phyloP scores from a whole-genome alignment of 1,284 basidiomycete species.

The Rugosomyces carneus region DNA sequence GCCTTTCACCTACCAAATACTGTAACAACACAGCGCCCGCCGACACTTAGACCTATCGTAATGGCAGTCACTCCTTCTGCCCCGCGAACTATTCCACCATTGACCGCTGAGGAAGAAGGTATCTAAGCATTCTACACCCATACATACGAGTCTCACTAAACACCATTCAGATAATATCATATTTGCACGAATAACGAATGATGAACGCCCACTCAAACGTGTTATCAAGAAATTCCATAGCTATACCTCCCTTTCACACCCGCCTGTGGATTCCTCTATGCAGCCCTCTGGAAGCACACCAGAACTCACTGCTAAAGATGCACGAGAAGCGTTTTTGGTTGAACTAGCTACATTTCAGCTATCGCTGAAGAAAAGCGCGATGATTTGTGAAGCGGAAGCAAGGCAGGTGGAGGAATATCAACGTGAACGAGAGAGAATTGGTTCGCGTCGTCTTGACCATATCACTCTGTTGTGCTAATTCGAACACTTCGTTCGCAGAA shows the following conservation, averaged over 20 bases:
- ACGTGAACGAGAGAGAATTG: conserved; percentile 60
- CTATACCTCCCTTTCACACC: conserved; percentile 54
- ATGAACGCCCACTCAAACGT: conserved; percentile 64
- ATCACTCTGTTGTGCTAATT: conserved; percentile 1
- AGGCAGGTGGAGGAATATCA: conserved; percentile 78
- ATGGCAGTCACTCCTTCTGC: not conserved
- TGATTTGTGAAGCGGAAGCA: conserved; percentile 77
- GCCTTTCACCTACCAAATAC: no score
- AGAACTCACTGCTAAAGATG: conserved; percentile 51
- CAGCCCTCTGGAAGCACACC: conserved; percentile 25
- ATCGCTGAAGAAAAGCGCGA: conserved; percentile 63
- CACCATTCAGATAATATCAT: conserved; percentile 60
- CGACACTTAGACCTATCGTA: not conserved
- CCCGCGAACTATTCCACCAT: conserved; percentile 30
- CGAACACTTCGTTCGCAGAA: conserved; percentile 34
- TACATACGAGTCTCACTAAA: conserved; percentile 12
- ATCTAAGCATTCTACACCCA: conserved; percentile 9
- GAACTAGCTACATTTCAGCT: conserved; percentile 72
- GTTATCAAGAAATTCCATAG: conserved; percentile 74
- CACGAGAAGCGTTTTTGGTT: conserved; percentile 68
- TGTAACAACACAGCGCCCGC: no score
- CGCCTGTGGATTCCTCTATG: conserved; percentile 36
- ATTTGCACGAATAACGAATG: conserved; percentile 70
- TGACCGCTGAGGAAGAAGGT: conserved; percentile 69
- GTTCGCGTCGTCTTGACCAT: conserved; percentile 33